Base-by-base conservation (phyloP, 2,329 filamentous ascomycete genomes). In the Fusarium coffeatum region DNA sequence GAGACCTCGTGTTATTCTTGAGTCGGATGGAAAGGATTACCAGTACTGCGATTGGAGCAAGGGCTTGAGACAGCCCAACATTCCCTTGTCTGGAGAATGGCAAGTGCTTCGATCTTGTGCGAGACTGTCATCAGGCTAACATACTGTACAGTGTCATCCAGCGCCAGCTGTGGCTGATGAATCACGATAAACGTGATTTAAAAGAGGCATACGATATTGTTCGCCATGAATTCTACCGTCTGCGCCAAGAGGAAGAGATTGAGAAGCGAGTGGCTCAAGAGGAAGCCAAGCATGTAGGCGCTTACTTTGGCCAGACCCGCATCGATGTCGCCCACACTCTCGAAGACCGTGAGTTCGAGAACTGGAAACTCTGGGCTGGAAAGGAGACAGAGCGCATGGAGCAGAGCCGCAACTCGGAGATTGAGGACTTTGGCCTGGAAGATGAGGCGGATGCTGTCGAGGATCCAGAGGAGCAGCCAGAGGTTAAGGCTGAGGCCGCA, bases 181-280 rank as follows among this genome's bases (percentile, higher is more conserved):
- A 92, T 56, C 88, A 88, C 69, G 75, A 85, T 11, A 83, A 84
- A 55, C 86, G 20, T 9, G 8, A 92, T 78, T 86, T 84, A 51
- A 88, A 88, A 77, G 80, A 88, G 72, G 94, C 96, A 32, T 99
- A 99, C 83, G 95, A 98, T 80, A 83, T 85, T 58, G 94, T 92
- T 10, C 92, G 96, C 64, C 91, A 90, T 71, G 95, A 99, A 79
- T 97, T 98, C 82, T 99, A 99, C 83, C 84, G 87, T 47, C 82
- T 95, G 68, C 91, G 96, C 63, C 91, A 97, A 74, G 85, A 89
- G 64, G 90, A 97, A 74, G 94, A 98, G 71, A 88, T 97, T 49
- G 90, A 95, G 82, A 87, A 88, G 72, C 90, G 94, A 73, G 87
- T 99, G 64, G 93, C 95, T 10, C 86, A 89, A 51, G 96, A 99